Evolutionary conservation across 345 rosid genomes (phyloP), one percentile per base, ranked within the genome.

Genomic region (Laguncularia racemosa): DNA sequence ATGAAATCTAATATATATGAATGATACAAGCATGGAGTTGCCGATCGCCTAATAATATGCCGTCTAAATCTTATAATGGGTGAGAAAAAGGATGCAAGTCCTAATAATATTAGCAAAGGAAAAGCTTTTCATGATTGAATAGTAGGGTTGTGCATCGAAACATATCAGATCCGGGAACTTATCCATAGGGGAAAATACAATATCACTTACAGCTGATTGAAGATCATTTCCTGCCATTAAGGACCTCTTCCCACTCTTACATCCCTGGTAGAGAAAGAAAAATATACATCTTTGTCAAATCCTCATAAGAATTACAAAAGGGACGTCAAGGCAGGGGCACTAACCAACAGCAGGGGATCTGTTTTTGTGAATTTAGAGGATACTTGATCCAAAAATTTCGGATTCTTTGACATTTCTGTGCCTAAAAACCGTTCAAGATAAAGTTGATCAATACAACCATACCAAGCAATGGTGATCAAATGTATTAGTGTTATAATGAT

Each of bases 241-340:
- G 15, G 76, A 72, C 66, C 76, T 67, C 62, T 58, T 59, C 19
- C 76, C 76, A 44, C 69, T 63, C 69, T 60, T 55, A 52, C 76
- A 72, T 7, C 72, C 76, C 76, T 72, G 61, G 26, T 11, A 14
- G 6, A 55, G 11, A 21, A 57, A 46, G 33, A 3, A 13, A n/a
- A 50, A 15, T 45, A 20, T 52, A 52, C 17, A 14, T 18, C 7
- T 13, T 4, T 10, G 14, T 12, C 13, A n/a, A 28, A 16, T 17
- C 45, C 7, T 21, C 6, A 7, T 19, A 19, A 40, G 5, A 15
- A 48, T 48, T 16, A 50, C 13, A 50, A 16, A 13, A 13, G 3
- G 50, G 21, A 7, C 10, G 2, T 15, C 21, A 18, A 50, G 13
- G 6, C 23, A 50, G 13, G 14, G 21, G 46, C 3, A 53, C 50